These are phyloP conservation scores for Fusarium secorum DNA, from an alignment of 2,329 filamentous ascomycete species.

Conservation along the genomic window DNA sequence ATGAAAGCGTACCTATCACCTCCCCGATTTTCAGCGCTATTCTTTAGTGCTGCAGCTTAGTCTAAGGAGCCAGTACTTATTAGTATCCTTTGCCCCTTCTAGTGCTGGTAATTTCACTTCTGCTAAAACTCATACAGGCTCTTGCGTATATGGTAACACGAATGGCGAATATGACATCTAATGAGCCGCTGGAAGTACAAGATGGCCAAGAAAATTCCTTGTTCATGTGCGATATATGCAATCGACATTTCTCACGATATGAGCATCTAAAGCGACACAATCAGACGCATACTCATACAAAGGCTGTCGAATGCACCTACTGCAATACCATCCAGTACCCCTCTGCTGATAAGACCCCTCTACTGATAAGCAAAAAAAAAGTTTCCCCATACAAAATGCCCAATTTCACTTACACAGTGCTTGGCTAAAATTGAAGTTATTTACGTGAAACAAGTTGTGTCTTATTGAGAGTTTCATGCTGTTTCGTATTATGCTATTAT, in stretches of 20 bases:
- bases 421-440: too few relatives aligned
- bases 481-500: too few relatives aligned
- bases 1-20: neutral
- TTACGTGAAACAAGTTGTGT: too few relatives aligned
- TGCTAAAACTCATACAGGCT: neutral
- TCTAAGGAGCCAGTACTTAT: neutral
- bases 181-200: neutral
- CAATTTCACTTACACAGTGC: too few relatives aligned
- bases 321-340: too few relatives aligned
- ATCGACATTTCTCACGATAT: neutral
- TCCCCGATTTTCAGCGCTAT: neutral
- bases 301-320: neutral
- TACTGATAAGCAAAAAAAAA: too few relatives aligned
- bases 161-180: neutral
- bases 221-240: neutral
- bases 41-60: neutral
- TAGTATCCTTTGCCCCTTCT: neutral
- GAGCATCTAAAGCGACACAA: neutral
- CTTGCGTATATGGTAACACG: neutral
- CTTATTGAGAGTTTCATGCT: too few relatives aligned
- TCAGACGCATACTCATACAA: neutral
- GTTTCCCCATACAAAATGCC: too few relatives aligned
- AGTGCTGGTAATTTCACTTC: neutral
- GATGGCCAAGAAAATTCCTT: neutral
- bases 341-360: too few relatives aligned